Base-by-base conservation (phyloP, 768 basidiomycete genomes). In the Agrocybe chaxingu region DNA sequence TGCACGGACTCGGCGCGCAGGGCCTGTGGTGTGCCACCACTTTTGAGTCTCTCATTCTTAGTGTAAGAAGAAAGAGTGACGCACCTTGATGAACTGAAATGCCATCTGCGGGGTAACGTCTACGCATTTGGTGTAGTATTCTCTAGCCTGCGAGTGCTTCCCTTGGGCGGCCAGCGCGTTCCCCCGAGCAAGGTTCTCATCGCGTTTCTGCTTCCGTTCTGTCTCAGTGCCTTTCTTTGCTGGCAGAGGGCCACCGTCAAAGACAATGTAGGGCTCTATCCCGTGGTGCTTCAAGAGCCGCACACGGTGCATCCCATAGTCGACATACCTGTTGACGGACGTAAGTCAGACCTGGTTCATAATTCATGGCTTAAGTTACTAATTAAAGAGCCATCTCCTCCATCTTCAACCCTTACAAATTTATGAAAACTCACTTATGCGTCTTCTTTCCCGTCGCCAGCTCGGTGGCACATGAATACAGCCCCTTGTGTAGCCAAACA, bases 71-170 rank as follows among this genome's bases (percentile, higher is more conserved):
- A 42, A 37, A 29, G 24, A 42, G n/a, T 41, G 46, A 55, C 69
- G 40, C 55, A 89, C 96, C 81, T 99, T 98, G 74, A 98, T 97
- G 56, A 98, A 74, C 67, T 98, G 97, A 65, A 80, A 95, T 2
- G 96, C 96, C 92, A 98, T 95, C 68, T 94, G 87, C 1, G 97
- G 95, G 3, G 93, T 96, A 37, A 99, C 91, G 57, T 99, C 97
- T 45, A 98, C 72, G 57, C 89, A 92, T 67, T 95, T 97, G 59
- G 88, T 78, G 62, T 91, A 98, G 66, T 72, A 81, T 11, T 98
- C 94, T 7, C 94, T 77, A 29, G 97, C 97, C 62, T 93, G 85
- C 29, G 71, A 74, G 57, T 81, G 76, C 63, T 84, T 85, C 12
- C 94, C 95, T 64, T 93, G 87, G 8, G 83, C 79, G 12, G 84